These are phyloP conservation scores for Sarcodon aspratus DNA, from an alignment of 768 basidiomycete genomes.

Conservation along the genomic window DNA sequence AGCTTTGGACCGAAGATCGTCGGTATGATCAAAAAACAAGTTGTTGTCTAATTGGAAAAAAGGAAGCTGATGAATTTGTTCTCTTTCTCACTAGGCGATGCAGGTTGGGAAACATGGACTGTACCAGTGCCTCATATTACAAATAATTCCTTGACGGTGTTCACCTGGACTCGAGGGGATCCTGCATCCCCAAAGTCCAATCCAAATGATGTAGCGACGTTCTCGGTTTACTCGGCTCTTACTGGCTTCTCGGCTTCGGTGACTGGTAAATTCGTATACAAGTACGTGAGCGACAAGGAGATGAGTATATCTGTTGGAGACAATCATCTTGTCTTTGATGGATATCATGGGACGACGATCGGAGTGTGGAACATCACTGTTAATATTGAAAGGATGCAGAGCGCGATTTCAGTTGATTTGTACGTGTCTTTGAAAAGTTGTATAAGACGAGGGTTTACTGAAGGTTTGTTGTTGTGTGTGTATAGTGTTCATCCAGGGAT, in stretches of 20 bases:
- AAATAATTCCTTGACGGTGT: neutral
- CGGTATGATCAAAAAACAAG: too few relatives aligned
- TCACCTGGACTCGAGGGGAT: neutral
- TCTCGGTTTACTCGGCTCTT: neutral
- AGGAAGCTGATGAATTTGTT: too few relatives aligned
- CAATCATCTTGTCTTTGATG: neutral
- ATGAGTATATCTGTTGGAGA: neutral
- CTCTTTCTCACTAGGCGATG: neutral
- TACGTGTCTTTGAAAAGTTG: neutral
- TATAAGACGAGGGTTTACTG: too few relatives aligned
- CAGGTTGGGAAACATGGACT: neutral
- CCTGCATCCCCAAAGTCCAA: neutral
- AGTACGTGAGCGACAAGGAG: neutral
- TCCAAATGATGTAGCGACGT: neutral
- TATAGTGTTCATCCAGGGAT: neutral
- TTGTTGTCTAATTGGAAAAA: too few relatives aligned
- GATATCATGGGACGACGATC: neutral
- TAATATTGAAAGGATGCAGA: neutral
- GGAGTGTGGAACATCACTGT: neutral
- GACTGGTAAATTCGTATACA: neutral
- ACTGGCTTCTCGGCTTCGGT: neutral
- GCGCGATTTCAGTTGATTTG: neutral
- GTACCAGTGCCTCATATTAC: neutral
- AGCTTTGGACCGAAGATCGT: too few relatives aligned
- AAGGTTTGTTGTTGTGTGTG: too few relatives aligned